phyloP scores from a whole-genome alignment of 2,329 filamentous ascomycete genomes.

The Whalleya microplaca region DNA sequence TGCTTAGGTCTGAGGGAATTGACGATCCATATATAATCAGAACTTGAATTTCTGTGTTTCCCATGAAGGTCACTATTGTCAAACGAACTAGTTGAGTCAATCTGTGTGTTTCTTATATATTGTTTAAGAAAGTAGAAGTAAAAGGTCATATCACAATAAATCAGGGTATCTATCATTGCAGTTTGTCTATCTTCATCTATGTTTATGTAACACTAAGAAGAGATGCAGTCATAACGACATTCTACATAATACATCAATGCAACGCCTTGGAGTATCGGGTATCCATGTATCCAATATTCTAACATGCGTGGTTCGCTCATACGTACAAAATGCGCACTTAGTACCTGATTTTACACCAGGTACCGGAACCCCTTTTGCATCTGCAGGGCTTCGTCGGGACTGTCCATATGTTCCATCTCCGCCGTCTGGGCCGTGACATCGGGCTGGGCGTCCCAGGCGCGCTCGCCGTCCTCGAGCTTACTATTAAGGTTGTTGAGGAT shows the following conservation, averaged over 20 bases:
- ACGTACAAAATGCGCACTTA: too few relatives aligned
- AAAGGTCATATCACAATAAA: too few relatives aligned
- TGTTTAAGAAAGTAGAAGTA: too few relatives aligned
- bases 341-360: slow-evolving; percentile 40
- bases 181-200: neutral
- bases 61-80: too few relatives aligned
- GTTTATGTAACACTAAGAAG: neutral
- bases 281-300: slow-evolving; percentile 9
- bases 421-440: slow-evolving; percentile 47
- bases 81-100: too few relatives aligned
- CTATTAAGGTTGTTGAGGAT: slow-evolving; percentile 52
- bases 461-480: slow-evolving; percentile 50
- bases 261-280: neutral
- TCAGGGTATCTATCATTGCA: too few relatives aligned
- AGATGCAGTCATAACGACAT: neutral
- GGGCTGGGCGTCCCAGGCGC: slow-evolving; percentile 40
- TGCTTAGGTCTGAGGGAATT: too few relatives aligned
- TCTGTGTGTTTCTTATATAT: too few relatives aligned
- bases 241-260: neutral
- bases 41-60: too few relatives aligned
- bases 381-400: slow-evolving; percentile 47
- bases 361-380: slow-evolving; percentile 54
- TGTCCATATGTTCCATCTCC: slow-evolving; percentile 42
- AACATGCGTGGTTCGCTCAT: too few relatives aligned
- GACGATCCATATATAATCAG: too few relatives aligned